Base-by-base conservation (phyloP, 2,329 filamentous ascomycete species). In the Cladosporium sp. region DNA sequence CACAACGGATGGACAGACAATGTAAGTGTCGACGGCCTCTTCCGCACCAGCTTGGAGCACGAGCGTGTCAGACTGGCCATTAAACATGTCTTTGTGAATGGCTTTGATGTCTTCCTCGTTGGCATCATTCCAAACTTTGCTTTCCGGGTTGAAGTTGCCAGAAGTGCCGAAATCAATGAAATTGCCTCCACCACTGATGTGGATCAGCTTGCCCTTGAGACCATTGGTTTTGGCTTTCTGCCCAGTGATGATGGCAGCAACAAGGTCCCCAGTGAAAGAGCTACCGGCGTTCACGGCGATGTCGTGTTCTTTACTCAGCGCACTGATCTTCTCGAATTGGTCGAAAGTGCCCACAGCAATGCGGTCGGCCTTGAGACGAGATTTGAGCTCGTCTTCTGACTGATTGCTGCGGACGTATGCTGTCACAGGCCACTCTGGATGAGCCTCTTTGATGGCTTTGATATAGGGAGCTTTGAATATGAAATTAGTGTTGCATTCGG, bases 51-150 rank as follows among this genome's bases (percentile, higher is more conserved):
- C 54, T 20, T 57, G 11, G 20, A 57, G 54, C 15, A 57, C 54
- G 22, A 57, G 39, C n/a, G 54, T 57, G 54, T 57, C 54, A 8
- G 54, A 57, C 54, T 57, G 54, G 1, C 54, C 54, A 19, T 57
- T 57, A 19, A 57, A 57, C 42, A 64, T 64, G 37, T 63, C 62
- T 39, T 61, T 61, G 25, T 58, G 52, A 43, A 65, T 60, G 36
- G 58, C 60, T 12, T 58, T 57, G 54, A 61, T 60, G 34, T 64
- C 62, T 14, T 61, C 62, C 22, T 45, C 14, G 17, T 59, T 58
- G 25, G 40, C 17, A 42, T 57, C 54, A n/a, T 56, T 56, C 54
- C 54, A 56, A 25, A 56, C 54, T 19, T 49, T 56, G 22, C 54
- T 56, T 1, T 56, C 54, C 7, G 54, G 30, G n/a, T 56, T 56